Evolutionary conservation across 495 filamentous ascomycete genomes (phyloP), one percentile per base, ranked within the genome.

Genomic region (Cryomyces minteri): DNA sequence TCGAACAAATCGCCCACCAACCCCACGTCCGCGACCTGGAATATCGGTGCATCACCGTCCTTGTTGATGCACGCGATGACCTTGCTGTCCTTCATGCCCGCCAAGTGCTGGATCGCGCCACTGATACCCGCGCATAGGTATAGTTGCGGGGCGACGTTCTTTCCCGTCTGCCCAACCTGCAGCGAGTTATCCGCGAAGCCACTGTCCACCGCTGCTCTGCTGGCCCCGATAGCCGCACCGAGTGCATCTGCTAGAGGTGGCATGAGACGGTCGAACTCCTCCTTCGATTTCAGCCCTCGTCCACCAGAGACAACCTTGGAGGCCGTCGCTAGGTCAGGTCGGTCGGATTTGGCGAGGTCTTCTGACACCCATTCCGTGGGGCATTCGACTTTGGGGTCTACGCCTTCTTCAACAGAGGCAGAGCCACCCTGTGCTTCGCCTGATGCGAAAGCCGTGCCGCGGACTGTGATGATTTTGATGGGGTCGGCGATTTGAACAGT

Each of bases 1-100:
- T 90, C 80, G 62, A 96, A 96, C 55, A 98, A 65, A 68, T 98
- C 90, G 47, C 88, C 90, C 2, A 95, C 85, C 34, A 96, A 67
- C 8, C 90, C 90, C 40, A 95, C 85, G 61, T 98, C 90, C 25
- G 90, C 92, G 50, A 98, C 74, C 64, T 98, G 92, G 72, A 98
- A 96, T 50, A 98, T 98, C 3, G 90, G 90, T 44, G 88, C 90
- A 64, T 98, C 90, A 2, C 75, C 67, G 55, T 96, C 90, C 70
- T 98, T 98, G 70, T 98, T 96, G 60, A 98, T 96, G 31, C 84
- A 84, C 34, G 87, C 92, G 71, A 98, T 98, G 49, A 98, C 92
- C 71, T 98, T 98, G 69, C 84, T 93, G 60, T 98, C 90, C 74
- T 98, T 98, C 90, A 98, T 98, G 58, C 90, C 90, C 38, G 92